Evolutionary conservation across 1,284 basidiomycete species (phyloP).

Genomic region (Thelephora terrestris): DNA sequence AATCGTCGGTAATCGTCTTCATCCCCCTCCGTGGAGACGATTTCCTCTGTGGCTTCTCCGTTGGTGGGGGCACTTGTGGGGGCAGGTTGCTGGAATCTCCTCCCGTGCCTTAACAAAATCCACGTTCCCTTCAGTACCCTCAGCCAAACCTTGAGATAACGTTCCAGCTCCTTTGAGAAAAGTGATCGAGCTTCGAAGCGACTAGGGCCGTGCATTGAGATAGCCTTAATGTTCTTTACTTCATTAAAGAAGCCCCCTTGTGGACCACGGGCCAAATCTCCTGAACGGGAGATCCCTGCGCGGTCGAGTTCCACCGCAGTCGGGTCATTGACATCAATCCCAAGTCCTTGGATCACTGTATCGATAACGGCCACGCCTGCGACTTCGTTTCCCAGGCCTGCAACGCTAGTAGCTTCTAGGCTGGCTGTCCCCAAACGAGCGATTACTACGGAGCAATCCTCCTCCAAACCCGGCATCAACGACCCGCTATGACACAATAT

Average conservation of each 20-base stretch:
- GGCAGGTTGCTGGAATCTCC: not conserved
- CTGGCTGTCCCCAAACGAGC: constrained; percentile 63
- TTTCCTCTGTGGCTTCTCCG: constrained; percentile 11
- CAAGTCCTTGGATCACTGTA: constrained; percentile 13
- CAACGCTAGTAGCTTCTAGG: constrained; percentile 59
- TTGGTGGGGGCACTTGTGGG: not conserved
- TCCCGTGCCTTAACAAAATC: constrained; percentile 14
- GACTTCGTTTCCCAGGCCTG: constrained; percentile 67
- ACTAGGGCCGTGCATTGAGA: constrained; percentile 18
- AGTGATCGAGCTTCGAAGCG: constrained; percentile 30
- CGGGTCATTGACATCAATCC: constrained; percentile 14
- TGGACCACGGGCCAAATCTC: constrained; percentile 15
- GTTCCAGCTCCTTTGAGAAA: constrained; percentile 28
- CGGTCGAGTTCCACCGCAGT: constrained; percentile 34
- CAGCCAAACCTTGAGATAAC: constrained; percentile 25
- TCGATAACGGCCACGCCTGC: constrained; percentile 35
- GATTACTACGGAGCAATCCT: constrained; percentile 63
- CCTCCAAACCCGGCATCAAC: constrained; percentile 44
- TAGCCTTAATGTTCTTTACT: constrained; percentile 26
- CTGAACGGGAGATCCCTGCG: constrained; percentile 29
- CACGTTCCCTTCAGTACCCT: constrained; percentile 30
- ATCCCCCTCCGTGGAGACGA: constrained; percentile 8
- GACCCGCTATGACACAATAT: constrained; percentile 35
- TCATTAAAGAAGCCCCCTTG: constrained; percentile 28
- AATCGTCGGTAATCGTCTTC: constrained; percentile 44